A percentile compares a stretch with the other conserved stretches of the same genome.
Conservation (phyloP, 169 alveolate genomes). For the Eimeria mitis region DNA sequence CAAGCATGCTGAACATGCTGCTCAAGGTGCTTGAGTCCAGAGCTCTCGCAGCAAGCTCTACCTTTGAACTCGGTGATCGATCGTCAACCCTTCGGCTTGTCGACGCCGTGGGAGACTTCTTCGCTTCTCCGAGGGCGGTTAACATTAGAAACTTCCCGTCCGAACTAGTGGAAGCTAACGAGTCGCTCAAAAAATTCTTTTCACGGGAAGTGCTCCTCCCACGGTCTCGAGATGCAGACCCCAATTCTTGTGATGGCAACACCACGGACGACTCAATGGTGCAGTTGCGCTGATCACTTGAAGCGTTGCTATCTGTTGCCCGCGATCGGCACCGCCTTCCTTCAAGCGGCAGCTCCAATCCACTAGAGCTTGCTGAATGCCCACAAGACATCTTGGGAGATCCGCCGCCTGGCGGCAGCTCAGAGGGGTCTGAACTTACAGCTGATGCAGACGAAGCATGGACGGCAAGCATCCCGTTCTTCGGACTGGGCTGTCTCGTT, state of each 20-base stretch:
- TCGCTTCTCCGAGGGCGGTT: not conserved
- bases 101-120: not conserved
- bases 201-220: not conserved
- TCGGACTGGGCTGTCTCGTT: not conserved
- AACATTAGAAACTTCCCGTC: constrained; percentile 10
- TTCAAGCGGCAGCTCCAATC: constrained; percentile 3
- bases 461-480: not conserved
- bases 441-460: not conserved
- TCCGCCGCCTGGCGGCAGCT: constrained; percentile 24
- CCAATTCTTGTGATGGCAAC: not conserved
- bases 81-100: constrained; percentile 3
- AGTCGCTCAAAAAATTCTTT: not conserved
- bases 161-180: constrained; percentile 15
- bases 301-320: constrained; percentile 21
- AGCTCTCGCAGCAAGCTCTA: not conserved
- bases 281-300: not conserved
- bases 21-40: constrained; percentile 38
- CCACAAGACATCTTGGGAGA: not conserved
- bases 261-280: not conserved
- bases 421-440: not conserved
- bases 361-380: constrained; percentile 1
- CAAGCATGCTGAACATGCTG: constrained; percentile 67
- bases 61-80: not conserved
- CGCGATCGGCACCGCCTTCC: constrained; percentile 50
- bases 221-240: not conserved